These are phyloP conservation scores for Symbiodinium natans DNA, from an alignment of 73 alveolate species.

Conservation along the genomic window DNA sequence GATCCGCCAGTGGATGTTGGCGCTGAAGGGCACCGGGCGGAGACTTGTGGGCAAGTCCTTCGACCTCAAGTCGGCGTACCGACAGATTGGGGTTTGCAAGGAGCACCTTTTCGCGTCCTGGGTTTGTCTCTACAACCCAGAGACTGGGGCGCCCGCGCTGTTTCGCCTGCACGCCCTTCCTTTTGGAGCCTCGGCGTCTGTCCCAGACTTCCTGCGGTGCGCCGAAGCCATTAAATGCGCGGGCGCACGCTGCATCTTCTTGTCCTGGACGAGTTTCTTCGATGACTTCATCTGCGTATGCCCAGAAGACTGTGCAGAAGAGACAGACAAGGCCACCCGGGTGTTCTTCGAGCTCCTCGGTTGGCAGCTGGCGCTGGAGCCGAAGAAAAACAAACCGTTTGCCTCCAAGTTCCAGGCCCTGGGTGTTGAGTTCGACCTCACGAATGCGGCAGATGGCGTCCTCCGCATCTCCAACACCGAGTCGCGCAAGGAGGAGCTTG, in stretches of 20 bases:
- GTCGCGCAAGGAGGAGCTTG: background rate
- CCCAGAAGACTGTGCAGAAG: background rate
- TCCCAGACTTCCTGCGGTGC: background rate
- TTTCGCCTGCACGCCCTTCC: background rate
- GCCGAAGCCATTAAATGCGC: background rate
- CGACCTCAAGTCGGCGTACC: background rate
- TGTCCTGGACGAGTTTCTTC: background rate
- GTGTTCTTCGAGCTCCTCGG: background rate
- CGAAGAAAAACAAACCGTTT: background rate
- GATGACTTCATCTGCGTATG: background rate
- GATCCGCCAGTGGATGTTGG: slow-evolving; percentile 28
- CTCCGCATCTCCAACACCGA: background rate
- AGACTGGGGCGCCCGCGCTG: background rate
- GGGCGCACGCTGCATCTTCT: background rate
- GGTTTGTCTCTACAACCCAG: background rate
- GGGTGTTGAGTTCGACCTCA: slow-evolving; percentile 9
- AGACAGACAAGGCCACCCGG: background rate
- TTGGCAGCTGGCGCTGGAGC: slow-evolving; percentile 9
- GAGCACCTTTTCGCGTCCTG: background rate
- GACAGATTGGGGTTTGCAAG: background rate
- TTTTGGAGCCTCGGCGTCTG: background rate
- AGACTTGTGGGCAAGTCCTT: background rate
- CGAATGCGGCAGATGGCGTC: background rate
- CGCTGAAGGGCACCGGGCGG: background rate
- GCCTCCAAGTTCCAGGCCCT: background rate